These are phyloP conservation scores for Cryphonectria nitschkei DNA, from an alignment of 2,329 filamentous ascomycete genomes.

Conservation along the genomic window DNA sequence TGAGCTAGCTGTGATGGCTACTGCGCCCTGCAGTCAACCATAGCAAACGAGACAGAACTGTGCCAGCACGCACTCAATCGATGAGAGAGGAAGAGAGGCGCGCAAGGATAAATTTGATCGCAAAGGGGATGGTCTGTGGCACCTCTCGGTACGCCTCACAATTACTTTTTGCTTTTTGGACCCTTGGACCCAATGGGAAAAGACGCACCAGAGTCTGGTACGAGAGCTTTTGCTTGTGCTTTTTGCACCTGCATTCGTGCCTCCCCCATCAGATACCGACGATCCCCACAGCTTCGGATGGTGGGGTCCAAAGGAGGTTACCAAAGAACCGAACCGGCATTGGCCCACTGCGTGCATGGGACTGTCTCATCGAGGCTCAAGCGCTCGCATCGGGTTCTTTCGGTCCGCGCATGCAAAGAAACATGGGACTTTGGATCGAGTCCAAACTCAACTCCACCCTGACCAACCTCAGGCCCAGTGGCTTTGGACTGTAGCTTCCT, in stretches of 20 bases:
- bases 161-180: background rate
- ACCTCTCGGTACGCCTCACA: background rate
- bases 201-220: background rate
- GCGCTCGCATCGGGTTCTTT: background rate
- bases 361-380: constrained; percentile 8
- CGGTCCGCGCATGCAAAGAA: background rate
- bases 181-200: background rate
- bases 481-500: background rate
- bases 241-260: background rate
- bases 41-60: background rate
- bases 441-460: background rate
- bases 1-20: background rate
- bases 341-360: constrained; percentile 4
- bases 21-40: background rate
- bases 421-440: constrained; percentile 1
- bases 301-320: background rate
- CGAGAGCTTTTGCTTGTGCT: background rate
- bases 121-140: background rate
- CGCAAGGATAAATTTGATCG: background rate
- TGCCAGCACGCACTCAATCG: background rate
- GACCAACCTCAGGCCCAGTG: background rate
- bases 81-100: background rate
- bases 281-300: background rate
- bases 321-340: background rate
- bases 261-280: background rate